phyloP scores from a whole-genome alignment of 2,329 filamentous ascomycete genomes.

The Ascochyta pisi region DNA sequence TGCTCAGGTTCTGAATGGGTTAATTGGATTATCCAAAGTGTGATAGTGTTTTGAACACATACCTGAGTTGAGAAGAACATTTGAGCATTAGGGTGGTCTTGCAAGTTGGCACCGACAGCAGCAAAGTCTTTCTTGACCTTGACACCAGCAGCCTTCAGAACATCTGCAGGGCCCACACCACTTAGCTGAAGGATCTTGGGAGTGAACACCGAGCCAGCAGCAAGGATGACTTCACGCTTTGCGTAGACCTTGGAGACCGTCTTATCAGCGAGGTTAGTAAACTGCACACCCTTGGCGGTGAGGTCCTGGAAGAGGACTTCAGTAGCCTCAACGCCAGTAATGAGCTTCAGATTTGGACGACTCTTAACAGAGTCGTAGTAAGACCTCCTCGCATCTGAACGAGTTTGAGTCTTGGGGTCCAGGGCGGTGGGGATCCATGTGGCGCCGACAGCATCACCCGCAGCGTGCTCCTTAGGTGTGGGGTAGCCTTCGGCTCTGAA shows the following conservation, averaged over 20 bases:
- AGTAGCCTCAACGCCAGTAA: conserved; percentile 27
- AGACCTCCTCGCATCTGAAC: conserved; percentile 43
- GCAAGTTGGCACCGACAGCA: conserved; percentile 44
- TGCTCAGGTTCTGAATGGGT: too few species aligned
- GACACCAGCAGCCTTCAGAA: conserved; percentile 33
- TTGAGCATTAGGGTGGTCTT: conserved; percentile 39
- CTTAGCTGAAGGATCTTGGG: conserved; percentile 56
- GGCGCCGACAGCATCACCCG: conserved; percentile 37
- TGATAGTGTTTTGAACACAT: background rate
- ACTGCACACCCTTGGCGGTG: conserved; percentile 29
- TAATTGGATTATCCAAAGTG: too few species aligned
- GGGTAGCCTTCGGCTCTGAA: conserved; percentile 28
- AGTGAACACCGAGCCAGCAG: conserved; percentile 64
- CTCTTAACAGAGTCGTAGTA: conserved; percentile 34
- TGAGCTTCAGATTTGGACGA: conserved; percentile 32
- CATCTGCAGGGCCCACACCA: conserved; percentile 36
- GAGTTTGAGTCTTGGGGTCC: conserved; percentile 35
- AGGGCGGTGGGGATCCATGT: conserved; percentile 39
- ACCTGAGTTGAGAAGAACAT: conserved; percentile 27
- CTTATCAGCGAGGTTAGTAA: conserved; percentile 23
- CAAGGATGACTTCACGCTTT: conserved; percentile 63
- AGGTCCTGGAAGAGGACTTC: conserved; percentile 34
- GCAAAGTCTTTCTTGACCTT: conserved; percentile 35
- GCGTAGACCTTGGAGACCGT: conserved; percentile 31
- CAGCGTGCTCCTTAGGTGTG: conserved; percentile 34